A percentile compares a stretch with the other conserved stretches of the same genome.
phyloP scores from a whole-genome alignment of 495 filamentous ascomycete genomes.

The Cercophora sp. region DNA sequence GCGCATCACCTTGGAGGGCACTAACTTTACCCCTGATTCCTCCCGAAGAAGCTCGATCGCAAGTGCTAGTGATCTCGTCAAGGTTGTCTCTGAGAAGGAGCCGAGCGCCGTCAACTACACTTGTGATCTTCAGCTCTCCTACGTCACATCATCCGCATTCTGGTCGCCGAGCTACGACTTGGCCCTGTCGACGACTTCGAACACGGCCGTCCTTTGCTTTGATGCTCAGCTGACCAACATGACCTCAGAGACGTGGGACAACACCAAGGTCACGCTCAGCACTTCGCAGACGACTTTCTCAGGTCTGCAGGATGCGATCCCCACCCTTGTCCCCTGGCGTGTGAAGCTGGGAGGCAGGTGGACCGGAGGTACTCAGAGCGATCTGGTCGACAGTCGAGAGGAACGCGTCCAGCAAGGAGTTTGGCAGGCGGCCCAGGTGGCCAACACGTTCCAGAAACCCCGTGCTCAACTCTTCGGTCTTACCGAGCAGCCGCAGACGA shows the following conservation, averaged over 20 bases:
- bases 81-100: conserved; percentile 24
- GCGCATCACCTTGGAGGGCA: conserved; percentile 53
- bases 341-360: conserved; percentile 42
- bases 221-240: conserved; percentile 61
- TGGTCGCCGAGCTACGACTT: conserved; percentile 69
- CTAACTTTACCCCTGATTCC: conserved; percentile 47
- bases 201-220: conserved; percentile 55
- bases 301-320: conserved; percentile 55
- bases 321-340: conserved; percentile 57
- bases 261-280: conserved; percentile 61
- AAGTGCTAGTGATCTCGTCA: conserved; percentile 32
- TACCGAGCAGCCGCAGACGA: conserved; percentile 1
- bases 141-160: conserved; percentile 57
- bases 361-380: conserved; percentile 11
- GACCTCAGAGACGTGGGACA: conserved; percentile 65
- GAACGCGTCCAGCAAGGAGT: conserved; percentile 21
- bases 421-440: conserved; percentile 24
- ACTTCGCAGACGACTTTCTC: conserved; percentile 65
- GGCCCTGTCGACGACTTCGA: conserved; percentile 52
- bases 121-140: conserved; percentile 55
- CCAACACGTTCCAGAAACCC: conserved; percentile 23
- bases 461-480: conserved; percentile 33
- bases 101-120: conserved; percentile 19
- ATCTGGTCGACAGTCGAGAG: conserved; percentile 26
- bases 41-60: conserved; percentile 54